Evolutionary conservation across 192 early-diverging fungal species (phyloP), one percentile per base, ranked within the genome.

Genomic region (Umbelopsis ramanniana): DNA sequence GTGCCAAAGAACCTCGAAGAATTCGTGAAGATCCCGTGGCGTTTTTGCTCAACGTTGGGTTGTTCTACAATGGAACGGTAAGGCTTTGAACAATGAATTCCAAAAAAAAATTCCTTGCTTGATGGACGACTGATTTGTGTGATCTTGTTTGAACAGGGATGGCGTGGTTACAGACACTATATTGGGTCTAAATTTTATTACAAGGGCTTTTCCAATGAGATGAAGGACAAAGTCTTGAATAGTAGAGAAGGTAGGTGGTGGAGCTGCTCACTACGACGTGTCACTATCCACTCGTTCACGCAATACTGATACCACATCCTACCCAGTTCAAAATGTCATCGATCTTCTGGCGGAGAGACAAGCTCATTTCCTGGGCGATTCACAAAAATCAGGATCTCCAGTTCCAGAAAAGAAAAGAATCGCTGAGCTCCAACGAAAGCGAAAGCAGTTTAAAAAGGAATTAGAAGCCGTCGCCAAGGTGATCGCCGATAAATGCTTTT

Each of bases 81-180:
- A 57, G 83, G 67, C 0, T 48, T 43, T 43, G 40, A 43, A 43
- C 40, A 43, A 43, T 43, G 40, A 43, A 43, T 6, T 12, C 40
- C 11, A 12, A 43, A 43, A 43, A 29, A 29, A 1, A 3, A 37
- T 35, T 52, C n/a, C 8, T 35, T 69, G 8, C 17, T 21, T 24
- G 22, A 47, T 55, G 7, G 21, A 5, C 26, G 17, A 6, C 24
- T 47, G 5, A 40, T 43, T 66, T 70, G 66, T 35, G 21, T 53
- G 50, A 4, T 37, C 29, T n/a, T 73, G 46, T 66, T 67, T 11
- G 29, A 29, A 1, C 29, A 93, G 92, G 92, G 92, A 9, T 93
- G 92, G 92, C 85, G 90, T 81, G 87, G 89, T 35, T 92, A 94
- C 69, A 89, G 86, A 72, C 83, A 89, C 67, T 92, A 92, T 75